These are phyloP conservation scores for Jaenimonas drosophilae DNA, from an alignment of 208 protist species.

Conservation along the genomic window DNA sequence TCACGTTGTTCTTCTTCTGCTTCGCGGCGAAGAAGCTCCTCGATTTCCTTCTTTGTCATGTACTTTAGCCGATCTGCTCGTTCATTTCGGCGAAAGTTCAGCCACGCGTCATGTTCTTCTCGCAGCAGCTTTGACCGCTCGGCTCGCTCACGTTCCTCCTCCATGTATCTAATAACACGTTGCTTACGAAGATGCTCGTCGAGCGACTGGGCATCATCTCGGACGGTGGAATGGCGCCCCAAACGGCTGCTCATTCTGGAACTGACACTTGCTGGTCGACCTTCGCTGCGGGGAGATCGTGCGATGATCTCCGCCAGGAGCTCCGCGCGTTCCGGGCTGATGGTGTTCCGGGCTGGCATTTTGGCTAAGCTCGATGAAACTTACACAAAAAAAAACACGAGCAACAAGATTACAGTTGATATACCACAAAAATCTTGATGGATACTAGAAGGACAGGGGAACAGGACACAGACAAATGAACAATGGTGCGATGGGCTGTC, in stretches of 20 bases:
- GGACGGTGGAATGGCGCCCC: conserved; percentile 61
- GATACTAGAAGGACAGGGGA: no score
- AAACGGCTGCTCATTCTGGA: conserved; percentile 49
- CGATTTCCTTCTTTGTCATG: conserved; percentile 63
- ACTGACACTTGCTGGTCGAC: conserved; percentile 34
- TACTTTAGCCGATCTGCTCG: conserved; percentile 61
- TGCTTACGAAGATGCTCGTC: conserved; percentile 79
- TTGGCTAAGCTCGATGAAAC: no score
- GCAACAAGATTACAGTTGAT: no score
- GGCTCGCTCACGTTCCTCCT: conserved; percentile 68
- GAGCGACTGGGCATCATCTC: conserved; percentile 57
- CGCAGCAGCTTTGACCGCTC: conserved; percentile 51
- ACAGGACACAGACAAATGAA: no score
- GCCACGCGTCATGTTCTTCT: conserved; percentile 66
- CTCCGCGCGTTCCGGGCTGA: no score
- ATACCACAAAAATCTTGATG: no score
- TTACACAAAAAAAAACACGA: no score
- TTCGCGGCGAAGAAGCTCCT: conserved; percentile 52
- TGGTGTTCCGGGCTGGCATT: no score
- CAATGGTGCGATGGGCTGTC: no score
- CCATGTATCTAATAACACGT: conserved; percentile 79
- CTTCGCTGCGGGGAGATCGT: conserved; percentile 18
- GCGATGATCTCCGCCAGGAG: no score
- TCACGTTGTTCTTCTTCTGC: conserved; percentile 8
- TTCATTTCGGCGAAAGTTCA: conserved; percentile 51